Base-by-base conservation (phyloP, 2,329 filamentous ascomycete genomes). In the Neonectria punicea region DNA sequence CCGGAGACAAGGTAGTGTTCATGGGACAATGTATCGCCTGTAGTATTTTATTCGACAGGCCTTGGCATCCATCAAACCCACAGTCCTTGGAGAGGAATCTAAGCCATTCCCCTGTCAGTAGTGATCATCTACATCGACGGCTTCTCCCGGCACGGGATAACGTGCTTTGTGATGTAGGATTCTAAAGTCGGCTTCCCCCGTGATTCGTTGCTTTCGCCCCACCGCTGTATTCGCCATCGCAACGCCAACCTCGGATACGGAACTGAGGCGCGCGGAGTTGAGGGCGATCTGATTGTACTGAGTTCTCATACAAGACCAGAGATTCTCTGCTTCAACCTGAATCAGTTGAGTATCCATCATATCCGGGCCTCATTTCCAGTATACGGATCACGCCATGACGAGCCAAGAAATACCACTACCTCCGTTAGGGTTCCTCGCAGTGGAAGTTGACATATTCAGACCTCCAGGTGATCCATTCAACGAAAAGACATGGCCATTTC, bases 381-480 rank as follows among this genome's bases (percentile, higher is more conserved):
- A 9, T 13, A 6, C 22, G 9, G 4, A 32, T 5, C 25, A 20
- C 47, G 9, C 47, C 28, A 69, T 65, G 61, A 7, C 61, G 10
- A 13, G 32, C 25, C 44, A 41, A 32, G 25, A 41, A 22, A 39
- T 14, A 8, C 11, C 60, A 22, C 44, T 49, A 6, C 76, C 75
- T 28, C 75, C 77, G 5, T 55, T 78, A 44, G 78, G 77, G 9
- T 80, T 81, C 70, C 74, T 81, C 22, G 73, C 77, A 2, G 69
- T 79, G 4, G 77, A 81, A 20, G 66, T 77, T 53, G 67, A 72
- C 60, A 72, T 81, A 53, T 70, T 73, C 41, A 70, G 78, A 46
- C 79, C 79, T 3, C 74, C 77, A 8, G 78, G 79, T 1, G 79
- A 81, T 61, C 71, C 75, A 4, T 80, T 74, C 59, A 80, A 79